Evolutionary conservation across 345 rosid genomes (phyloP), one percentile per base, ranked within the genome.

Genomic region (Anacardium occidentale): DNA sequence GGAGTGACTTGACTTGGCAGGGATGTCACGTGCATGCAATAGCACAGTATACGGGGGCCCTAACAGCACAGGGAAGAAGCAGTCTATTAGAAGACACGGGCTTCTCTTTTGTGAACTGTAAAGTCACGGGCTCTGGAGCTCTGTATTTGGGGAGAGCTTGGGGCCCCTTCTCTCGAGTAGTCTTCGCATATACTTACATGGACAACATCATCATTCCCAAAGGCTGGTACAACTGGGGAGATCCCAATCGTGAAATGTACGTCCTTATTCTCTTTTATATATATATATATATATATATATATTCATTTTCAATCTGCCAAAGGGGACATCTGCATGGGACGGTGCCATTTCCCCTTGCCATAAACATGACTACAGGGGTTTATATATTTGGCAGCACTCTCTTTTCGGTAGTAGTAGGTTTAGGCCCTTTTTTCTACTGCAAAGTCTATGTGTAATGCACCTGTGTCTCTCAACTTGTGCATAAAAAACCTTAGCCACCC

Each of bases 201-300:
- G 99, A 95, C 81, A 69, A 88, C 85, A 91, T 95, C 70, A 92
- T 92, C 83, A 79, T 91, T 24, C 99, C 99, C 62, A 89, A 81
- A 78, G 99, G 99, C 69, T 95, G 99, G 99, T 82, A 86, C 62
- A 91, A 95, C 18, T 95, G 99, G 99, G 99, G 96, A 0, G 99
- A 95, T 79, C 98, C 98, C 3, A 79, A 70, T 47, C 94, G 98
- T 25, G 96, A 94, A 81, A 81, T 92, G 97, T 94, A 90, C 42
- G 42, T 37, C 1, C 42, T 37, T 37, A 7, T 5, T 37, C 32
- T 37, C 42, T 37, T 34, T 34, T 34, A 34, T 3, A 34, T 32
- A 32, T 2, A 32, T 32, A 32, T 2, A 2, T 34, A 34, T 1
- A 32, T 37, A 37, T 5, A 7, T 5, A 5, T 5, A 0, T 37